phyloP scores from a whole-genome alignment of 176 grass and related monocot species.

The Guadua angustifolia region DNA sequence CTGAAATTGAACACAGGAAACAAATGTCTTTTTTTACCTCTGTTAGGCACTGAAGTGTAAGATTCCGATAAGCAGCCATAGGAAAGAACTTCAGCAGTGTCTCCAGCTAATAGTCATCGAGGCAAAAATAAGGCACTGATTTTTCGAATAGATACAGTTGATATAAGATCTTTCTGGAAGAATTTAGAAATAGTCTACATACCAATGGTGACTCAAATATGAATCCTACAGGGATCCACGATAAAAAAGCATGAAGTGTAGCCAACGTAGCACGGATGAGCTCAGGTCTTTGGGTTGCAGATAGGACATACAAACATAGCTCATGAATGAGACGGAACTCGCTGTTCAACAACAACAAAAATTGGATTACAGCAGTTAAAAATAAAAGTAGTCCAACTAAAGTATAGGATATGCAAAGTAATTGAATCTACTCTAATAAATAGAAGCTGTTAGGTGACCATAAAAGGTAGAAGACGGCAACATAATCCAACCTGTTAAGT shows the following conservation, averaged over 20 bases:
- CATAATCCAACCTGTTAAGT: conserved; percentile 79
- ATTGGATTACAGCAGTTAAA: conserved; percentile 5
- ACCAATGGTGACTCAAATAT: conserved; percentile 98
- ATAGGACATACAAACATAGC: conserved; percentile 97
- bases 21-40: conserved; percentile 60
- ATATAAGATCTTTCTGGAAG: conserved; percentile 14
- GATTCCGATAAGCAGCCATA: conserved; percentile 83
- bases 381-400: not conserved
- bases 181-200: conserved; percentile 32
- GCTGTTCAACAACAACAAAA: conserved; percentile 55
- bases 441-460: not conserved
- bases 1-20: not conserved
- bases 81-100: conserved; percentile 95
- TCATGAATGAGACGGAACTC: conserved; percentile 98
- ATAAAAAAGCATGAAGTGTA: conserved; percentile 97
- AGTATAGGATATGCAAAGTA: not conserved
- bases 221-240: conserved; percentile 97
- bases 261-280: conserved; percentile 94
- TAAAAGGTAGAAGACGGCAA: conserved; percentile 26
- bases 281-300: conserved; percentile 90
- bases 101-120: conserved; percentile 75
- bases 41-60: conserved; percentile 96
- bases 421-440: conserved; percentile 14
- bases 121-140: conserved; percentile 21
- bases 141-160: conserved; percentile 20